Base-by-base conservation (phyloP, 176 grass and related monocot genomes). In the Dactylis glomerata region DNA sequence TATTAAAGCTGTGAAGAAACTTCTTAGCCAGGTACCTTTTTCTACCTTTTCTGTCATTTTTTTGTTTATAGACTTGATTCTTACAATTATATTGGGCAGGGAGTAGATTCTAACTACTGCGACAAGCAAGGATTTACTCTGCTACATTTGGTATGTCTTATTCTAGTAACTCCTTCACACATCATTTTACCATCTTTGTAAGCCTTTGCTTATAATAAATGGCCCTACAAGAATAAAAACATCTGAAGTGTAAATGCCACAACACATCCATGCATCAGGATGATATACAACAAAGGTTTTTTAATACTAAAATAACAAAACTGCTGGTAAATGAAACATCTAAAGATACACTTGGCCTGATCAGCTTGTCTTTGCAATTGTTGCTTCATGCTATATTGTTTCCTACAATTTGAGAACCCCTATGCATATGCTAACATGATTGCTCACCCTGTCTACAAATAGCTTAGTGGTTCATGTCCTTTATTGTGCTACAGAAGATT, bases 71-170 rank as follows among this genome's bases (percentile, higher is more conserved):
- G 28, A 82, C 36, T 72, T 55, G 81, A 70, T 75, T 76, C 83
- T 91, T 62, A 86, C 59, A 3, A 86, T 64, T 61, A 82, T 16
- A 51, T 85, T 86, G 77, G 34, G 23, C 92, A 99, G 96, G 93
- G 93, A 81, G 97, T 99, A 44, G 88, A 96, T 92, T 83, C 84
- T 37, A 99, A 99, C 79, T 99, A 99, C 70, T 89, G 93, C 31
- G 97, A 99, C 79, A 99, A 91, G 84, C 89, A 99, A 92, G 97
- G 88, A 66, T 87, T 96, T 65, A 91, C 97, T 85, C 86, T 99
- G 71, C 82, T 99, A 49, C 97, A 99, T 99, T 82, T 99, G 88
- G 97, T 99, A 96, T 31, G 91, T 85, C 2, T 10, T 68, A 36
- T 75, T 84, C 38, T 62, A 51, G 31, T 34, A 24, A 20, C 17